phyloP scores from a whole-genome alignment of 345 rosid genomes.

The Citrus glauca region DNA sequence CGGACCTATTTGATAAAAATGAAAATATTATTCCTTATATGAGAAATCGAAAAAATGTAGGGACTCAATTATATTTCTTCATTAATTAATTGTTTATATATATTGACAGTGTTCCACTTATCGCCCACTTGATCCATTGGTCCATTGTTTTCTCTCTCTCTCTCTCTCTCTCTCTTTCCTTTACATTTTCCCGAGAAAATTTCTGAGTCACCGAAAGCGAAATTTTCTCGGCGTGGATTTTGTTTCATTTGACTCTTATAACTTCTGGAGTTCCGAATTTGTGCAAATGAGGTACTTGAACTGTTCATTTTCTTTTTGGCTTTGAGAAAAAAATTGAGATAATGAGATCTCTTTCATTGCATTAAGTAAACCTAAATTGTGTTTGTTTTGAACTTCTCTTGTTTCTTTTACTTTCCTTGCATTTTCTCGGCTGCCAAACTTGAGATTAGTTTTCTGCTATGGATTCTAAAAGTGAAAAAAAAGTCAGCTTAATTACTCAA shows the following conservation, averaged over 20 bases:
- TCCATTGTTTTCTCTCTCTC: conserved; percentile 15
- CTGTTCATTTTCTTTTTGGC: conserved; percentile 7
- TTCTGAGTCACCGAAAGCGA: conserved; percentile 9
- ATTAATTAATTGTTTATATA: neutral
- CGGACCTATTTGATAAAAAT: neutral
- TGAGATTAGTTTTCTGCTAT: neutral
- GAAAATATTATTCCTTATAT: too few relatives aligned
- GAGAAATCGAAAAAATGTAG: accelerated
- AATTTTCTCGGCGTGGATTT: conserved; percentile 6
- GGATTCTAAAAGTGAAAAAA: neutral
- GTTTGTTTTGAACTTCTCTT: neutral
- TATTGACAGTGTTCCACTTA: neutral
- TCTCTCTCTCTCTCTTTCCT: conserved; percentile 3
- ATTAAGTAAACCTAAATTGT: too few relatives aligned
- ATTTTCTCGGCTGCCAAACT: neutral
- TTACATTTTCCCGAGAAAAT: conserved; percentile 22
- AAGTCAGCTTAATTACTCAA: neutral
- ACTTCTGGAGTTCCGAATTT: neutral
- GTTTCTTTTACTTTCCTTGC: conserved; percentile 3
- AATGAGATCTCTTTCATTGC: neutral
- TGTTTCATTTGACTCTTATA: neutral
- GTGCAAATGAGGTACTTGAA: conserved; percentile 9
- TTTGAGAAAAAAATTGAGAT: conserved; percentile 6
- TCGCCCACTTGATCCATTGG: conserved; percentile 14
- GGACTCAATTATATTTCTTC: neutral